phyloP scores from a whole-genome alignment of 2,329 filamentous ascomycete genomes.

The Botrytis galanthina region DNA sequence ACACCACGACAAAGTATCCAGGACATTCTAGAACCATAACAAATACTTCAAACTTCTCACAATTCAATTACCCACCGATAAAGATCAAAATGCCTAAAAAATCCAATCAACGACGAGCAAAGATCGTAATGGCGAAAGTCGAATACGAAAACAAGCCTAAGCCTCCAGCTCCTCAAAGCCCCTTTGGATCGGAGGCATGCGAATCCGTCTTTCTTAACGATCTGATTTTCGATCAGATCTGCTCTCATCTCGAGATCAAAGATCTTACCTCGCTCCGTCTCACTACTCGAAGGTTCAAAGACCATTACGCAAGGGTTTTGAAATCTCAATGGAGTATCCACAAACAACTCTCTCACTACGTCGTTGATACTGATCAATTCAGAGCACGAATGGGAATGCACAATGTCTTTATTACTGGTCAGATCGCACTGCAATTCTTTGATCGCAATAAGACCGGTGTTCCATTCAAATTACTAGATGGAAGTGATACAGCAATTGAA shows the following conservation, averaged over 20 bases:
- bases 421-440: not conserved
- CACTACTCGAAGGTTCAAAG: not conserved
- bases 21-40: not conserved
- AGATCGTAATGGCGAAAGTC: not conserved
- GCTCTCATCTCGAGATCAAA: not conserved
- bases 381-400: not conserved
- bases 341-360: not conserved
- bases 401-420: not conserved
- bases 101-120: no score
- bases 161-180: not conserved
- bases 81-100: not conserved
- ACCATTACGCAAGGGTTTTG: not conserved
- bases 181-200: not conserved
- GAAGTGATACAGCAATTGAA: not conserved
- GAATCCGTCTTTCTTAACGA: not conserved
- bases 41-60: not conserved
- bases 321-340: not conserved
- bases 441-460: not conserved
- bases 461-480: not conserved
- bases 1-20: not conserved
- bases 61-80: not conserved
- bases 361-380: not conserved
- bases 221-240: not conserved
- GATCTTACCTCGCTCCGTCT: not conserved
- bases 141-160: not conserved